Evolutionary conservation across 2,329 filamentous ascomycete genomes (phyloP), one percentile per base, ranked within the genome.

Genomic region (Neonectria hederae): DNA sequence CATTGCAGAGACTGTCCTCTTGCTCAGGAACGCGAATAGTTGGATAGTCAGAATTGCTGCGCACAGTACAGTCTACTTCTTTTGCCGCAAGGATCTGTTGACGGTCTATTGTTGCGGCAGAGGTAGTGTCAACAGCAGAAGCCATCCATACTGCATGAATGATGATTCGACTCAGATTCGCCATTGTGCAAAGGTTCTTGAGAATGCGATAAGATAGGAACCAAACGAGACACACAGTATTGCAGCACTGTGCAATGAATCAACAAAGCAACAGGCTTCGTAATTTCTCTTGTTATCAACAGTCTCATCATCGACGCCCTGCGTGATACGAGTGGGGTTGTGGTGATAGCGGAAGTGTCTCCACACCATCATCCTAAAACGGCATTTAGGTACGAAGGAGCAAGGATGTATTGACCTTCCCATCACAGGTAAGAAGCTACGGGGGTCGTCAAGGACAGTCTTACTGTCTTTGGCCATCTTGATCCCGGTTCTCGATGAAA

Each of bases 1-100:
- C 67, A 6, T 71, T 62, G 14, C 69, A 71, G 6, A 71, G 53
- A 13, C 55, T 17, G 5, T 66, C 59, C 1, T 57, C 40, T 35
- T 71, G 69, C 13, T 71, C 66, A 2, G 55, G 65, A 21, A 71
- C 69, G 11, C 69, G 69, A 11, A 71, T 63, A 1, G 69, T 55
- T 1, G 66, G 69, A 43, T 54, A 26, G 6, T 24, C 11, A 7
- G 43, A 21, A 30, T 45, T 17, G 14, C 53, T 45, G 10, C 26
- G 5, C 17, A 26, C 14, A 14, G 11, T 46, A 6, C 14, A 46
- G 4, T 17, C 43, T 17, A 14, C 43, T 46, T 46, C 21, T 8
- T 46, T 46, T 4, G 10, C 11, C 3, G 21, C 43, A 3, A 46
- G n/a, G 13, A 46, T 26, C 22, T 46, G 43, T 46, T 46, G 43